A percentile compares a stretch with the other conserved stretches of the same genome.
These are phyloP conservation scores for Fusarium lyarnte DNA, from an alignment of 2,329 filamentous ascomycete species.

Conservation along the genomic window DNA sequence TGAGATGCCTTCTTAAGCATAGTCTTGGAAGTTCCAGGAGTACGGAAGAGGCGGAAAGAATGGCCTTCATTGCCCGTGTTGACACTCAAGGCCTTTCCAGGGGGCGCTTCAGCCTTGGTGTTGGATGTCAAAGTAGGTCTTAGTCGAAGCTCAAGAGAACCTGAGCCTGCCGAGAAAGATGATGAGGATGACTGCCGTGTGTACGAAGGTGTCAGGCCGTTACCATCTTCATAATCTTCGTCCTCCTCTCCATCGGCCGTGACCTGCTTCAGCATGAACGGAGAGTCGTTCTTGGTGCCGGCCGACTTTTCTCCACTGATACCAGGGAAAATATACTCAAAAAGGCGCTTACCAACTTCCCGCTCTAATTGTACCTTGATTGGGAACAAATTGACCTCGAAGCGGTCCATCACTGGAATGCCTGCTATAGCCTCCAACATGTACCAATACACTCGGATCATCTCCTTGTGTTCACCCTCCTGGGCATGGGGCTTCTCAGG, in stretches of 20 bases:
- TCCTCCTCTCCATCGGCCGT: constrained; percentile 55
- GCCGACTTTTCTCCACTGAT: constrained; percentile 65
- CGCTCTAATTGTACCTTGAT: constrained; percentile 93
- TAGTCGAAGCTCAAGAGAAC: constrained; percentile 82
- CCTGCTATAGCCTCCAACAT: constrained; percentile 98
- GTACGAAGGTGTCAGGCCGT: constrained; percentile 48
- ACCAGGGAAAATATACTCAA: constrained; percentile 97
- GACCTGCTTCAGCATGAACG: constrained; percentile 62
- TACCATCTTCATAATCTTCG: constrained; percentile 55
- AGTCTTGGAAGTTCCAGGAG: constrained; percentile 55
- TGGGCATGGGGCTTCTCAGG: constrained; percentile 61
- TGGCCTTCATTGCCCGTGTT: constrained; percentile 59
- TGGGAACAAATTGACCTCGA: constrained; percentile 92
- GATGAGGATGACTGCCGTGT: constrained; percentile 57
- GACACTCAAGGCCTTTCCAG: constrained; percentile 60
- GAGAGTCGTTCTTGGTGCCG: constrained; percentile 66
- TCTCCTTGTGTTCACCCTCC: constrained; percentile 70
- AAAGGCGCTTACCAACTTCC: constrained; percentile 90
- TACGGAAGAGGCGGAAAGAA: constrained; percentile 63
- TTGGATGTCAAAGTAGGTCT: constrained; percentile 80
- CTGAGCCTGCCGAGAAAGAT: constrained; percentile 69
- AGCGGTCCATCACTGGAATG: constrained; percentile 96
- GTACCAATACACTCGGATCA: constrained; percentile 95
- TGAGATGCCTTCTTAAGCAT: constrained; percentile 63
- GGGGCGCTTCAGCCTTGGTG: constrained; percentile 46